Base-by-base conservation (phyloP, 306 rosid genomes). In the Citrullus amarus region DNA sequence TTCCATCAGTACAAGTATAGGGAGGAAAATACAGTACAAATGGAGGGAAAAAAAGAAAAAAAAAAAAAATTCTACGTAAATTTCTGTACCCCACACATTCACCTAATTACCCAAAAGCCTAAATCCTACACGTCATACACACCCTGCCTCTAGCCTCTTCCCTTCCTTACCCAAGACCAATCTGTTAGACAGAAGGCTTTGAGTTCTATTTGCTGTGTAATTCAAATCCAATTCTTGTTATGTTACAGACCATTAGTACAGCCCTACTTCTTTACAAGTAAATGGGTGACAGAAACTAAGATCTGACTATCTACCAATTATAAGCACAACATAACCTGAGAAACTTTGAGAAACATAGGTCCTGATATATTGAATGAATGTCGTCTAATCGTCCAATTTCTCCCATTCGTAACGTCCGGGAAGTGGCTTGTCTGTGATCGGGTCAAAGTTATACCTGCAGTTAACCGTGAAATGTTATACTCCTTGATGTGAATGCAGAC, bases 371-470 rank as follows among this genome's bases (percentile, higher is more conserved):
- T 81, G 85, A 86, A 78, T 76, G 65, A 66, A 57, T 60, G 50
- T 78, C 81, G 71, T 84, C 84, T 89, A 86, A 18, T 86, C 83
- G 41, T 89, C 79, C 84, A 95, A 75, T 79, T 92, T 89, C 83
- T 89, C 89, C 99, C 99, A 95, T 81, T 88, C 84, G 22, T 84
- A 95, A 9, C 97, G 97, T 48, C 99, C 99, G 0, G 90, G 92
- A 77, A 92, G 93, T 0, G 97, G 99, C 82, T 84, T 88, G 8
- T 92, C 97, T 34, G 80, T 88, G 83, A 91, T 90, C 30, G 96
- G 97, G 82, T 95, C 97, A 60, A 84, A 95, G 92, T 95, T 95
- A 86, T 95, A 95, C 92, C 99, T 95, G 92, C 86, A 89, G 73
- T 83, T 44, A 56, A 79, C 38, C 10, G 72, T 6, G 22, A n/a